Evolutionary conservation across 2,329 filamentous ascomycete genomes (phyloP), one percentile per base, ranked within the genome.

Genomic region (Hypomyces rosellus): DNA sequence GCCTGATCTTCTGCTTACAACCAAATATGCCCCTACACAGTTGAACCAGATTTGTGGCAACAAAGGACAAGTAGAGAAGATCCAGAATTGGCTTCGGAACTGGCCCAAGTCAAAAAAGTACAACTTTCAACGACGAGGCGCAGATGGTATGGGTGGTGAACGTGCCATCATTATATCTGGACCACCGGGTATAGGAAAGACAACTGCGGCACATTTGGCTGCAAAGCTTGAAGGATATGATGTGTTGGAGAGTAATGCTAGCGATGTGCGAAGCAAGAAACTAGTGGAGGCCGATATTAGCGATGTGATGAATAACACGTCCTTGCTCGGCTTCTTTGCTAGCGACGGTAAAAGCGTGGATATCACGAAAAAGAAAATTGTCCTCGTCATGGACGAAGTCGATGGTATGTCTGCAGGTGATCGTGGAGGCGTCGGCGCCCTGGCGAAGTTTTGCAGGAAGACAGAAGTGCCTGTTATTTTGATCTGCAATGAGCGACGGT

Each of bases 401-500:
- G 93, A 99, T 62, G 93, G 93, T 47, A 97, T 99, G 93, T 97
- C 92, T 54, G 91, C 89, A 34, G 93, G 93, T 64, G 93, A 99
- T 65, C 85, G 93, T 54, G 93, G 93, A 57, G 93, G 93, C 67
- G 93, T 99, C 44, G 93, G 91, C 46, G 93, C 93, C 30, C 76
- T 99, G 50, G 92, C 93, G 50, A 89, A 93, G 52, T 86, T 96
- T 48, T 96, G 92, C 76, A 96, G 88, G 72, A 96, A 95, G 75
- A 93, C 91, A 0, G 84, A 93, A 59, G 84, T 99, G 20, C 93
- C 93, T 1, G 85, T 99, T 65, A 97, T 99, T 59, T 78, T 99
- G 49, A 97, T 99, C 59, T 99, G 93, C 78, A 99, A 99, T 67
- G 93, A 99, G 64, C 86, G 93, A 59, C 84, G 80, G 57, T 73